Evolutionary conservation across 1,284 basidiomycete genomes (phyloP).

Genomic region (Ceratobasidium sp.): DNA sequence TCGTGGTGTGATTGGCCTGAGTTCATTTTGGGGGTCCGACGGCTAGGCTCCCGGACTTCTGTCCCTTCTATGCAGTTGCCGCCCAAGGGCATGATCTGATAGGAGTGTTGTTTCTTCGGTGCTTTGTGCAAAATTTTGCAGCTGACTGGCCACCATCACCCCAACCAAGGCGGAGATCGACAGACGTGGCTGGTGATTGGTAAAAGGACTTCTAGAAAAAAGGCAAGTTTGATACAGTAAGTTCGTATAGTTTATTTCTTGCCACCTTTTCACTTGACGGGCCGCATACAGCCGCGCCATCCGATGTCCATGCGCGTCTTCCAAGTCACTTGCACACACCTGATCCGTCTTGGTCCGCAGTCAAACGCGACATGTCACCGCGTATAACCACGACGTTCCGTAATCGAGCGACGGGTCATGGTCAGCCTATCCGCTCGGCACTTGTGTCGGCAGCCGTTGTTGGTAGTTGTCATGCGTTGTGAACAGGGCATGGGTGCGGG

Average conservation of each 20-base stretch:
- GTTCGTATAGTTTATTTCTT: no score
- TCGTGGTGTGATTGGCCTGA: not conserved
- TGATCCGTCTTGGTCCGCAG: conserved; percentile 15
- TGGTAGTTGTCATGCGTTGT: no score
- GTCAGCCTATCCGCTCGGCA: not conserved
- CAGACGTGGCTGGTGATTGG: not conserved
- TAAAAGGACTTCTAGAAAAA: no score
- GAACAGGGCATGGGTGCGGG: not conserved
- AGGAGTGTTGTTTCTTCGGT: not conserved
- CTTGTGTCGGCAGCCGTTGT: not conserved
- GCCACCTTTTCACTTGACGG: not conserved
- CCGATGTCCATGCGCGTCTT: no score
- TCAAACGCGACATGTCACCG: not conserved
- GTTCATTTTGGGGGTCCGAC: not conserved
- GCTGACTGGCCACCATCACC: not conserved
- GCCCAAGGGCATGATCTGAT: not conserved
- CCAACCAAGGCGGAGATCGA: not conserved
- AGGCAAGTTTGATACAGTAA: no score
- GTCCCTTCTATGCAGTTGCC: not conserved
- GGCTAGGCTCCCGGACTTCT: not conserved
- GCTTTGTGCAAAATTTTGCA: not conserved
- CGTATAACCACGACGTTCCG: not conserved
- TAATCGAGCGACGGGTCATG: conserved; percentile 10
- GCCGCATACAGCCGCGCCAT: not conserved
- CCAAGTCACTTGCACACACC: not conserved